Evolutionary conservation across 768 basidiomycete genomes (phyloP).

Genomic region (Hericium alpestre): DNA sequence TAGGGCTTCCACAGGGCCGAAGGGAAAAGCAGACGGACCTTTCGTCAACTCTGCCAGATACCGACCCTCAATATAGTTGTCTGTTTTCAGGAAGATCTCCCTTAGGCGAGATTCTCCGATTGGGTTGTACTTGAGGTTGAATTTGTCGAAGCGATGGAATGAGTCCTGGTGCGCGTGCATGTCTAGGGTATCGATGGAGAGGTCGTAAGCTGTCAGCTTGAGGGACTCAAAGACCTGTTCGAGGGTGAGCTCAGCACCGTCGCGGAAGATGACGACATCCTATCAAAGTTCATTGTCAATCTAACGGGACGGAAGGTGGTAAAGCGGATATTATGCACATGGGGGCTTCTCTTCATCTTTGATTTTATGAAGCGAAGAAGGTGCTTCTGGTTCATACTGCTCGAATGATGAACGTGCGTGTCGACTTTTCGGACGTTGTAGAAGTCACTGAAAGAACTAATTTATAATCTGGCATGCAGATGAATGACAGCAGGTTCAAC

Average conservation of each 20-base stretch:
- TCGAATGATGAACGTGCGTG: constrained; percentile 97
- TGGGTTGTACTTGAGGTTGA: constrained; percentile 95
- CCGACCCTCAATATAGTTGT: constrained; percentile 84
- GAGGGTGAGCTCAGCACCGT: constrained; percentile 79
- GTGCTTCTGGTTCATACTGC: constrained; percentile 99
- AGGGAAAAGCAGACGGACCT: constrained; percentile 34
- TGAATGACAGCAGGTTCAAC: constrained; percentile 3
- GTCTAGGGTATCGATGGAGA: constrained; percentile 97
- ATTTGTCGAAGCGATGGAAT: constrained; percentile 98
- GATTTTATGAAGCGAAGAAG: constrained; percentile 95
- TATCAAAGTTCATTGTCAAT: constrained; percentile 20
- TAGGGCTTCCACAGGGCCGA: background rate
- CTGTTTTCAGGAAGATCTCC: constrained; percentile 97
- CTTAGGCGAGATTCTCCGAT: constrained; percentile 89
- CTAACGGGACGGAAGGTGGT: background rate
- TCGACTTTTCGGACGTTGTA: constrained; percentile 98
- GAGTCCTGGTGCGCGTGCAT: constrained; percentile 99
- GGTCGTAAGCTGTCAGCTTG: constrained; percentile 89
- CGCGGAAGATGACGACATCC: constrained; percentile 95
- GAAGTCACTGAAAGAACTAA: constrained; percentile 61
- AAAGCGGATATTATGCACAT: constrained; percentile 36
- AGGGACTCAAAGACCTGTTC: constrained; percentile 94
- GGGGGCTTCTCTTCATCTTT: constrained; percentile 85
- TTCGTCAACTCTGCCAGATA: constrained; percentile 93
- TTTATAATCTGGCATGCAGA: background rate